A percentile compares a stretch with the other conserved stretches of the same genome.
Evolutionary conservation across 108 stramenopile species (phyloP).

Genomic region (Mediolabrus comicus): DNA sequence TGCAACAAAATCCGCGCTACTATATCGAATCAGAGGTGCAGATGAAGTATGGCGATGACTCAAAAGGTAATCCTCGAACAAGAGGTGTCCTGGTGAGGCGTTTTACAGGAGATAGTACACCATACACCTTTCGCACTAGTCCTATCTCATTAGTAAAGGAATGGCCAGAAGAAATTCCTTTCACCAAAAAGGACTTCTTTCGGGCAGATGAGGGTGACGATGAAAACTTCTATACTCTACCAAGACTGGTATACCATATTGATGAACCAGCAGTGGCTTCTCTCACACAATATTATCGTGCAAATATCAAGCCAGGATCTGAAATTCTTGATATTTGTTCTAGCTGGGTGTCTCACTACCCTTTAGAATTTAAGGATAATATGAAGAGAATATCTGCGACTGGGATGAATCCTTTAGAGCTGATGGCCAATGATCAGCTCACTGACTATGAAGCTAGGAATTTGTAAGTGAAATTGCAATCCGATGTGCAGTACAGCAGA

Average conservation of each 20-base stretch:
- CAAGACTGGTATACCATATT: conserved; percentile 91
- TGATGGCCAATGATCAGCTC: conserved; percentile 90
- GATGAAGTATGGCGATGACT: conserved; percentile 72
- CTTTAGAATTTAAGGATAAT: conserved; percentile 71
- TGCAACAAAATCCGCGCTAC: conserved; percentile 64
- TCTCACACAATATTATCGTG: conserved; percentile 89
- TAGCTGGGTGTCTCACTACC: conserved; percentile 89
- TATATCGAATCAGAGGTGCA: conserved; percentile 70
- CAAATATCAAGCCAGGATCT: conserved; percentile 65
- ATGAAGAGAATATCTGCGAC: conserved; percentile 81
- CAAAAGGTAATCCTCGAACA: conserved; percentile 74
- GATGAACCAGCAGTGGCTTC: conserved; percentile 87
- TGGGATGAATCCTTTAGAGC: conserved; percentile 89
- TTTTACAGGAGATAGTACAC: conserved; percentile 85
- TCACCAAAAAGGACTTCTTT: conserved; percentile 78
- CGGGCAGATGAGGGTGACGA: conserved; percentile 85
- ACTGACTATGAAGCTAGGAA: conserved; percentile 86
- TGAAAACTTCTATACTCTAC: conserved; percentile 82
- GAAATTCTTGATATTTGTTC: conserved; percentile 94
- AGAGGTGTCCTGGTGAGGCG: conserved; percentile 73
- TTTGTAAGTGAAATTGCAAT: conserved; percentile 67
- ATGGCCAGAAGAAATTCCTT: conserved; percentile 87
- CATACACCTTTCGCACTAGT: conserved; percentile 59
- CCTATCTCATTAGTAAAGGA: conserved; percentile 70
- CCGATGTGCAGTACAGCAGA: conserved; percentile 44